Evolutionary conservation across 495 filamentous ascomycete genomes (phyloP), one percentile per base, ranked within the genome.

Genomic region (Penicillium pancosmium): DNA sequence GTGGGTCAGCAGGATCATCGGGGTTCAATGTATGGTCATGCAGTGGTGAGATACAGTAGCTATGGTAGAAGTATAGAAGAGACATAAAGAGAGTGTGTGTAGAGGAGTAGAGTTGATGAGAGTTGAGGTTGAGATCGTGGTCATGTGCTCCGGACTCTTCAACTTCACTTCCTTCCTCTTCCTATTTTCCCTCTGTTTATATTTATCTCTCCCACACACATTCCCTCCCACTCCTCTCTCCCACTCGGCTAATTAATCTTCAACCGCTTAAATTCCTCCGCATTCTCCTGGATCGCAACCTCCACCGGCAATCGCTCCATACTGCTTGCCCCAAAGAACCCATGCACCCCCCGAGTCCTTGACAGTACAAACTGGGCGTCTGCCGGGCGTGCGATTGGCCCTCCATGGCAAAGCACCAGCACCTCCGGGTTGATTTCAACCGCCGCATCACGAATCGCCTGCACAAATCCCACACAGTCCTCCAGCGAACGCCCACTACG

Each of bases 221-320:
- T 5, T 36, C 3, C 19, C 19, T 38, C 15, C 4, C 36, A 12
- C 36, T 12, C 1, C 11, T n/a, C 36, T 38, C 36, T 5, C 5
- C 12, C 36, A 3, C 41, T 48, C 46, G 46, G 46, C 46, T 48
- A 48, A 48, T 48, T 48, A 25, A 73, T 50, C 59, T 57, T 69
- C 55, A 85, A 63, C 35, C 56, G 70, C 73, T 90, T 91, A 61
- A 90, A 90, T 19, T 63, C 66, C 67, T 69, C 80, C 57, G 84
- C 86, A 58, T 84, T 84, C 25, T 85, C 73, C 59, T 81, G 79
- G 54, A 90, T 86, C 1, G 86, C 88, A 57, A 76, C 69, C 72
- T 91, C 88, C 27, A 90, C 87, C 13, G 87, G 88, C 63, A 89
- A 73, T 36, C 86, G 74, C 74, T 90, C 87, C 82, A 91, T 86